Percentiles rank a stretch among this genome's conserved stretches.
phyloP scores from a whole-genome alignment of 805 yeast genomes.

The Barnettozyma sp. region DNA sequence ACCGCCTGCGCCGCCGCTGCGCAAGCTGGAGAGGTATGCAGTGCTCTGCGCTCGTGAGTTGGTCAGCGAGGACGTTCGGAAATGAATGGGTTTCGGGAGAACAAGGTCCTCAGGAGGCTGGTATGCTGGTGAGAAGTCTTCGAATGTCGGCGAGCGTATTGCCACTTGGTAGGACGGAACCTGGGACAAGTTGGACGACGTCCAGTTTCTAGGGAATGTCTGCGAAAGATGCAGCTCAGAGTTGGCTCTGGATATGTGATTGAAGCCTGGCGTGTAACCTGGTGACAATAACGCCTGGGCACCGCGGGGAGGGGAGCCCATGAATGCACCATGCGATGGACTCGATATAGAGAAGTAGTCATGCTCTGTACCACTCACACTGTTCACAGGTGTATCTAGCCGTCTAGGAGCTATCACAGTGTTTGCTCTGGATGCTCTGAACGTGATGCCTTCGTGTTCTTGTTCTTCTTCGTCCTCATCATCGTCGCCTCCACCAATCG shows the following conservation, averaged over 20 bases:
- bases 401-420: slow-evolving; percentile 5
- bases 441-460: too few relatives aligned
- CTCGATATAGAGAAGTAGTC: slow-evolving; percentile 34
- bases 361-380: slow-evolving; percentile 12
- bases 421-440: slow-evolving; percentile 12
- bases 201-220: slow-evolving; percentile 29
- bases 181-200: slow-evolving; percentile 42
- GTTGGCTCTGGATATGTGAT: slow-evolving; percentile 51
- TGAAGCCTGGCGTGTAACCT: slow-evolving; percentile 48
- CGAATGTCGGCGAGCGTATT: slow-evolving; percentile 44
- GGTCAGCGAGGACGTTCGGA: slow-evolving; percentile 22
- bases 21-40: slow-evolving; percentile 16
- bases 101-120: slow-evolving; percentile 21
- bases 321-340: slow-evolving; percentile 3
- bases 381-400: slow-evolving; percentile 23
- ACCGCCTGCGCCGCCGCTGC: slow-evolving; percentile 16
- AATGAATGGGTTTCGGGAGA: slow-evolving; percentile 24
- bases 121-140: slow-evolving; percentile 68
- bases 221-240: slow-evolving; percentile 35
- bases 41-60: slow-evolving; percentile 25
- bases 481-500: slow-evolving; percentile 12
- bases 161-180: slow-evolving; percentile 89
- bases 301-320: slow-evolving; percentile 8
- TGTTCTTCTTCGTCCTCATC: slow-evolving; percentile 22
- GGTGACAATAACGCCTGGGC: slow-evolving; percentile 28